Conservation (phyloP, 306 rosid species). For the Cucumis cinereus region DNA sequence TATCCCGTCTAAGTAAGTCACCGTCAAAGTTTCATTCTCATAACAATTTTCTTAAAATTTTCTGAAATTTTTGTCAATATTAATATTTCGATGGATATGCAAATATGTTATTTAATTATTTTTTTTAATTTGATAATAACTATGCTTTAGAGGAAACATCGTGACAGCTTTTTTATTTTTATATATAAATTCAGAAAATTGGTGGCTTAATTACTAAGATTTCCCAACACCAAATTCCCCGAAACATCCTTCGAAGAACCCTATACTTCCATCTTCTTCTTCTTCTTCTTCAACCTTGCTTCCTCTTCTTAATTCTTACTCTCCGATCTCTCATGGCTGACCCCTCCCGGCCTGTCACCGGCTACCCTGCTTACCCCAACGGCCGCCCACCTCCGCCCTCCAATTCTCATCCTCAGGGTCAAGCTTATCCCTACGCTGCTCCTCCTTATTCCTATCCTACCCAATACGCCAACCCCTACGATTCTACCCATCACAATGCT, state of each 20-base stretch:
- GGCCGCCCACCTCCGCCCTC: slow-evolving; percentile 17
- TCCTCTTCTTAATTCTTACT: neutral
- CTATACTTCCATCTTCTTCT: neutral
- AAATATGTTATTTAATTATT: too few relatives aligned
- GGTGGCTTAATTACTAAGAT: neutral
- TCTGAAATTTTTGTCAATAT: too few relatives aligned
- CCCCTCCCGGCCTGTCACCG: slow-evolving; percentile 62
- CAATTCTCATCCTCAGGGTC: neutral
- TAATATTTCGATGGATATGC: too few relatives aligned
- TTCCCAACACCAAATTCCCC: neutral
- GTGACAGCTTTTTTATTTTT: too few relatives aligned
- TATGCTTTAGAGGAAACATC: too few relatives aligned
- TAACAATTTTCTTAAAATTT: too few relatives aligned
- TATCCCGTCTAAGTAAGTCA: too few relatives aligned
- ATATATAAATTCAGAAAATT: neutral
- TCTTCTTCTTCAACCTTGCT: neutral
- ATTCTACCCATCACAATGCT: slow-evolving; percentile 14
- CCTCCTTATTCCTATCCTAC: slow-evolving; percentile 25
- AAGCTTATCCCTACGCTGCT: slow-evolving; percentile 38
- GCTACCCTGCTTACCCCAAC: slow-evolving; percentile 49
- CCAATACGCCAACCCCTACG: slow-evolving; percentile 14
- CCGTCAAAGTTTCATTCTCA: too few relatives aligned
- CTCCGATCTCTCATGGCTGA: slow-evolving; percentile 27
- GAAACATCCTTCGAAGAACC: slow-evolving; percentile 4
- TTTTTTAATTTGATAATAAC: too few relatives aligned